Base-by-base conservation (phyloP, 208 protist genomes). In the Histomonas meleagridis region DNA sequence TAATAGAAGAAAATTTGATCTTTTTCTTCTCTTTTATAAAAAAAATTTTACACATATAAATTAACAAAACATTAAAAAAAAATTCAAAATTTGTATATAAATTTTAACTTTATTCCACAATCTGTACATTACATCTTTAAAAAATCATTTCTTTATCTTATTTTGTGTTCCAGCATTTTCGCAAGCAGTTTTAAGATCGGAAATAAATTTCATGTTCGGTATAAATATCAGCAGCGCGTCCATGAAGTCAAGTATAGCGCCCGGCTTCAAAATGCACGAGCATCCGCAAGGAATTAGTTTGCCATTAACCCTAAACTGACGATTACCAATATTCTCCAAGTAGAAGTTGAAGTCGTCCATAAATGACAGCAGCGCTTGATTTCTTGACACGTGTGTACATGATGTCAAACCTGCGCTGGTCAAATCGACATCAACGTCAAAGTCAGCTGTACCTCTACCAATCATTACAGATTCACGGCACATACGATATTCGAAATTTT, bases 291-390 rank as follows among this genome's bases (percentile, higher is more conserved):
- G 23, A 55, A 86, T 86, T 55, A 35, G 1, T 38, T 38, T 28
- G 0, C 76, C 76, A 55, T 86, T 86, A 48, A 86, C 76, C 32
- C 76, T 5, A 55, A 86, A 86, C 7, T 40, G 10, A 7, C 76
- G 40, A n/a, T 49, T 51, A 38, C 76, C 76, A 38, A 32, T 43
- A 49, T 86, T 86, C 26, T 86, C 76, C 4, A 86, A 57, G 35
- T 86, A 86, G 26, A 86, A 86, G 26, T 55, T 55, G 46, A 12
- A 86, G 28, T 86, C 76, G n/a, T 86, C 76, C 14, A 86, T 38
- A 86, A 86, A 86, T 38, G 76, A 86, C 7, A 86, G n/a, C 38
- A 86, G 51, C 55, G 76, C 76, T 86, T 86, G 76, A n/a, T 86
- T 86, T 18, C 76, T 21, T 2, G 76, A 86, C n/a, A 86, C 38